Evolutionary conservation across 306 rosid species (phyloP), one percentile per base, ranked within the genome.

Genomic region (Oemleria cerasiformis): DNA sequence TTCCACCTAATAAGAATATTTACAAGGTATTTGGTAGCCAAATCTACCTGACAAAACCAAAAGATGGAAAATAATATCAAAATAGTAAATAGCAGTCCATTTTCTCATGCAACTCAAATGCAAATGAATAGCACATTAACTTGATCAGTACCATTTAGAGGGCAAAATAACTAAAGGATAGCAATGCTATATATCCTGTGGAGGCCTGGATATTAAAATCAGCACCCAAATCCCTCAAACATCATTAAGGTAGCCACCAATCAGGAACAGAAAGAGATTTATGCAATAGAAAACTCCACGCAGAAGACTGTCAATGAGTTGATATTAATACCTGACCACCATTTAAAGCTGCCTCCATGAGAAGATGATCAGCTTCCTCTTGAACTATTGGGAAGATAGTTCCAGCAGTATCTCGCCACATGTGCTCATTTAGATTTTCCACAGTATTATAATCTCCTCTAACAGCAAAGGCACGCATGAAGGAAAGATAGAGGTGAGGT

Each of bases 401-500:
- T 81, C 97, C 97, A 45, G 90, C 67, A 48, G 96, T 79, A 80
- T 87, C 91, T 39, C 81, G 76, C 91, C 90, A 84, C 84, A 87
- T 89, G 50, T 90, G 85, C 78, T 76, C 76, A 76, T 84, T 88
- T 77, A 92, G 72, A 69, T 39, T 73, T 79, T 78, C 79, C 48
- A 91, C 92, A 17, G 75, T 68, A 45, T 42, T 74, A 79, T 88
- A 91, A 72, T 91, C 91, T 85, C 97, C 97, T 79, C 61, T 80
- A 73, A 57, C 63, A 70, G 92, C 82, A 57, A 87, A 87, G 58
- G 84, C 72, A 21, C 97, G 89, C 97, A 91, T 91, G 81, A 91
- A 75, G 70, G 97, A 88, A 69, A 91, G 91, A 82, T 85, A 91
- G 73, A 91, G 97, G 70, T 91, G 97, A 81, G 97, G 97, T 78